These are phyloP conservation scores for Dendrocalamus sinicus DNA, from an alignment of 176 grass and related monocot genomes.

Conservation along the genomic window DNA sequence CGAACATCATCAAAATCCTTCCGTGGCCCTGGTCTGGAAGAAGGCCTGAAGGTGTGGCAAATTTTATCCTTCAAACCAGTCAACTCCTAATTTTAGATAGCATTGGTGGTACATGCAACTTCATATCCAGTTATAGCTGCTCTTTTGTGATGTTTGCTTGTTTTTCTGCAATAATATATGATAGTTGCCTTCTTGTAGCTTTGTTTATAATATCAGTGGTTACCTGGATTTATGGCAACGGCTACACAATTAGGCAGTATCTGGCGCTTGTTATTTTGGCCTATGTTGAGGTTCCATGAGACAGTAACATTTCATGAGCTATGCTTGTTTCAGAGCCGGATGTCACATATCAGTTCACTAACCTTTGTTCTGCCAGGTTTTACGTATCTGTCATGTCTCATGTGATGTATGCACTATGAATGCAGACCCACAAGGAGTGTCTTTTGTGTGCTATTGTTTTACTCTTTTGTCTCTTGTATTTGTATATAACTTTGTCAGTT, in stretches of 20 bases:
- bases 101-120: not conserved
- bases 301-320: not conserved
- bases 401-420: not conserved
- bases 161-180: not conserved
- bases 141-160: not conserved
- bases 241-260: not conserved
- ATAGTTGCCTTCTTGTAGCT: not conserved
- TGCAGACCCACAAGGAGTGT: not conserved
- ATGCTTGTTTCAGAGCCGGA: not conserved
- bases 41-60: slow-evolving; percentile 72
- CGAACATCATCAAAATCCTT: slow-evolving; percentile 93
- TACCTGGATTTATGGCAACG: not conserved
- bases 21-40: slow-evolving; percentile 87
- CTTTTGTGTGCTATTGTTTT: slow-evolving; percentile 16
- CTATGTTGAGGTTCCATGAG: not conserved
- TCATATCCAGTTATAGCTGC: not conserved
- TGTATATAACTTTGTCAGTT: not conserved
- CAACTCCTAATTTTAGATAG: slow-evolving; percentile 1
- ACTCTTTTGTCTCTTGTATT: slow-evolving; percentile 1
- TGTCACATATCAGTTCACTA: not conserved
- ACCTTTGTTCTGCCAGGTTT: not conserved
- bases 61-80: slow-evolving; percentile 2
- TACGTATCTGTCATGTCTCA: not conserved
- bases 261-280: not conserved
- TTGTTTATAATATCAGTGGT: not conserved